Percentiles rank a stretch among this genome's conserved stretches.
Conservation (phyloP, 495 filamentous ascomycete genomes). For the Talaromyces ruber region DNA sequence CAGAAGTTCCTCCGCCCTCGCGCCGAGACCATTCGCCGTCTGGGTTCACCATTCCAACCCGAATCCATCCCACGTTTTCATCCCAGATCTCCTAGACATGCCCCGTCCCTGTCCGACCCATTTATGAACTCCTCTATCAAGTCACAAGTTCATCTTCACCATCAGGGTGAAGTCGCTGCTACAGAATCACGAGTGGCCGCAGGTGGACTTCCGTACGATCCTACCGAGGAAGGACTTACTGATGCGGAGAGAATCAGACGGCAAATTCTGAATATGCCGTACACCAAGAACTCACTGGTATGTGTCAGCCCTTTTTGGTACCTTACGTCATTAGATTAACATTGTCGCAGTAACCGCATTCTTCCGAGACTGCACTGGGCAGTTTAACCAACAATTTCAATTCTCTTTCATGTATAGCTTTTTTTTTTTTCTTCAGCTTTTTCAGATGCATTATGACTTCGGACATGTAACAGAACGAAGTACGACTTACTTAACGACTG, state of each 20-base stretch:
- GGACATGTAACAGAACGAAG: slow-evolving; percentile 8
- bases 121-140: slow-evolving; percentile 23
- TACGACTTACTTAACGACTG: slow-evolving; percentile 6
- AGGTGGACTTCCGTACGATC: slow-evolving; percentile 22
- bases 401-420: slow-evolving; percentile 5
- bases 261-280: slow-evolving; percentile 35
- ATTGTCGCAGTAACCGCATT: background rate
- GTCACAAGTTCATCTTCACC: background rate
- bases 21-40: slow-evolving; percentile 34
- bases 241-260: slow-evolving; percentile 41
- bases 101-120: slow-evolving; percentile 35
- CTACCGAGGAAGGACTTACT: slow-evolving; percentile 31
- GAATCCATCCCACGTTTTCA: slow-evolving; percentile 21
- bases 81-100: slow-evolving; percentile 23
- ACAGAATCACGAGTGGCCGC: slow-evolving; percentile 3
- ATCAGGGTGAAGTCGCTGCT: slow-evolving; percentile 4
- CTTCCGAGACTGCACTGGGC: background rate
- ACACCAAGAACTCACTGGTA: slow-evolving; percentile 21
- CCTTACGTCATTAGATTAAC: background rate
- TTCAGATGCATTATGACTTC: slow-evolving; percentile 4
- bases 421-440: background rate
- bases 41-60: slow-evolving; percentile 45
- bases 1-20: slow-evolving; percentile 18
- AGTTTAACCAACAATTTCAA: background rate
- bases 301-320: background rate